A percentile compares a stretch with the other conserved stretches of the same genome.
These are phyloP conservation scores for Durio zibethinus DNA, from an alignment of 345 rosid genomes.

Conservation along the genomic window DNA sequence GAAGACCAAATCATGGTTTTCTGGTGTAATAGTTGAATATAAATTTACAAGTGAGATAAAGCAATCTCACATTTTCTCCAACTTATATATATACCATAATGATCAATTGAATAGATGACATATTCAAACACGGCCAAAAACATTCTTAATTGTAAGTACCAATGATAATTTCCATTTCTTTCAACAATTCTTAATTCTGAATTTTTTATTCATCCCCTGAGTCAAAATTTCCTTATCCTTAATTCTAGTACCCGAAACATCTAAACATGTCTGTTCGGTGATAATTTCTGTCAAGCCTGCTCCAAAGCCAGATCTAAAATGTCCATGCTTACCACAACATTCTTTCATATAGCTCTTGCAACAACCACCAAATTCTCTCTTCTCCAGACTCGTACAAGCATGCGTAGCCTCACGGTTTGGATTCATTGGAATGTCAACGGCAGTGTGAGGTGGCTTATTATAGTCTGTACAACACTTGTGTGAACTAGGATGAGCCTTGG, in stretches of 20 bases:
- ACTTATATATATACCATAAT: background rate
- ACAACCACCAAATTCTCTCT: conserved; percentile 40
- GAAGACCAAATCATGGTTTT: background rate
- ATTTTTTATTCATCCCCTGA: background rate
- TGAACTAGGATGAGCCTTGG: background rate
- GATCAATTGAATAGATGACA: background rate
- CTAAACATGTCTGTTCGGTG: conserved; percentile 21
- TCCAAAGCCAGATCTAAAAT: conserved; percentile 28
- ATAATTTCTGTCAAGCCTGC: conserved; percentile 35
- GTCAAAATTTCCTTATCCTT: conserved; percentile 7
- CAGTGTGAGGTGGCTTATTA: background rate
- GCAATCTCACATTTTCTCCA: background rate
- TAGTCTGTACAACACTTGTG: conserved; percentile 9
- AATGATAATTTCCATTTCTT: background rate
- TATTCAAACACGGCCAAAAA: background rate
- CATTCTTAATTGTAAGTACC: background rate
- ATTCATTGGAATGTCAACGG: background rate
- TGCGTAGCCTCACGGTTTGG: background rate
- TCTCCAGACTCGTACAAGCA: conserved; percentile 28
- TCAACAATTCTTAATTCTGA: background rate
- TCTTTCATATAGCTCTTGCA: conserved; percentile 47
- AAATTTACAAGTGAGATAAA: background rate
- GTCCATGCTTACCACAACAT: conserved; percentile 37
- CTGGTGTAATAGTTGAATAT: background rate
- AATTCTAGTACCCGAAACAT: background rate